Conservation (phyloP, 108 stramenopile genomes). For the Cylindrotheca closterium region DNA sequence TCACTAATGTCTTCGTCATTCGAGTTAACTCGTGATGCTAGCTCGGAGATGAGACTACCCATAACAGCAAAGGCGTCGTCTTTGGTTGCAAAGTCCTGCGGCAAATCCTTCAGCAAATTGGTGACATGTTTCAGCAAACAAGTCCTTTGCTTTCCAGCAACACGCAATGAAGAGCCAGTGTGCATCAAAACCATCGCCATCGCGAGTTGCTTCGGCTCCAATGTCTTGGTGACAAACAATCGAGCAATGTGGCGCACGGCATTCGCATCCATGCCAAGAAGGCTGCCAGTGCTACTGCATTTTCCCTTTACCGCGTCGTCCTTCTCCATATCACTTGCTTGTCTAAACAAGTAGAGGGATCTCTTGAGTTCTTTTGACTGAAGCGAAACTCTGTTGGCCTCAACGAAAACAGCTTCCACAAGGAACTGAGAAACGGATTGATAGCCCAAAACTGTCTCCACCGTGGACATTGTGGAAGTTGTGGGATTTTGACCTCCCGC, state of each 20-base stretch:
- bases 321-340: constrained; percentile 29
- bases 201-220: constrained; percentile 31
- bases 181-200: constrained; percentile 64
- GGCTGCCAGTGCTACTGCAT: constrained; percentile 28
- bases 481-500: constrained; percentile 11
- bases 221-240: constrained; percentile 25
- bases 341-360: constrained; percentile 35
- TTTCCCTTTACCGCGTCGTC: constrained; percentile 25
- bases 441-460: constrained; percentile 54
- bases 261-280: constrained; percentile 40
- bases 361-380: constrained; percentile 18
- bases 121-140: constrained; percentile 24
- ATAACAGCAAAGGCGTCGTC: constrained; percentile 19
- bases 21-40: neutral
- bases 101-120: constrained; percentile 5
- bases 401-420: constrained; percentile 44
- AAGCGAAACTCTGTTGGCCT: constrained; percentile 52
- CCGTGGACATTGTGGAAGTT: constrained; percentile 36
- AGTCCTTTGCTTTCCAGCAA: constrained; percentile 29
- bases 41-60: constrained; percentile 10
- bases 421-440: constrained; percentile 49
- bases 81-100: neutral
- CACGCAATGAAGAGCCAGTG: constrained; percentile 37
- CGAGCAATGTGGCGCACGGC: constrained; percentile 50
- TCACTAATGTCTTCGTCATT: constrained; percentile 33